Evolutionary conservation across 352 stramenopile genomes (phyloP).

Genomic region (Pythium graminicola): DNA sequence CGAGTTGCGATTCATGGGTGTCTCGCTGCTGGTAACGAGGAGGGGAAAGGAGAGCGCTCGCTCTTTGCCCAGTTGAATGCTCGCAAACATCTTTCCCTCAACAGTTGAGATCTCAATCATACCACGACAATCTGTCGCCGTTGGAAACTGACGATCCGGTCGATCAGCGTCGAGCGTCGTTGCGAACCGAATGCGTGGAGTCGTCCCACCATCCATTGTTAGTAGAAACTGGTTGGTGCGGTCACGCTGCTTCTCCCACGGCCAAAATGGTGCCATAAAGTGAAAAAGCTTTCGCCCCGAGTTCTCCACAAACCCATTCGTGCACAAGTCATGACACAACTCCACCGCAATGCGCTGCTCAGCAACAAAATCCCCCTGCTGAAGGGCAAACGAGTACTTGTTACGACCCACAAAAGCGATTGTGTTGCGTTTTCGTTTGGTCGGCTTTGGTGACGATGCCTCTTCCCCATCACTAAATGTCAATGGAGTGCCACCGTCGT

Average conservation of each 20-base stretch:
- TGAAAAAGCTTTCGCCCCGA: conserved; percentile 45
- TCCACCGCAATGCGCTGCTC: conserved; percentile 55
- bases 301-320: conserved; percentile 66
- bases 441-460: background rate
- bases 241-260: conserved; percentile 36
- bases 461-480: too few species aligned
- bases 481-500: too few species aligned
- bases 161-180: conserved; percentile 23
- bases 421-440: conserved; percentile 7
- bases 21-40: conserved; percentile 10
- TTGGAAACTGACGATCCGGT: background rate
- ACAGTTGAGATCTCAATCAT: conserved; percentile 22
- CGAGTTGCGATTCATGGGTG: conserved; percentile 1
- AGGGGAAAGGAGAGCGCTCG: conserved; percentile 31
- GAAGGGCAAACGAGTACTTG: conserved; percentile 18
- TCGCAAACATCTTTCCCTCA: conserved; percentile 19
- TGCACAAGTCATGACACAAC: conserved; percentile 71
- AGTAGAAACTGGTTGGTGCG: conserved; percentile 22
- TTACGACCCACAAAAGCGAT: conserved; percentile 1
- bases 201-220: conserved; percentile 27
- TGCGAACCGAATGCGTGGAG: conserved; percentile 47
- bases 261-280: conserved; percentile 57
- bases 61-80: conserved; percentile 16
- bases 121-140: conserved; percentile 10
- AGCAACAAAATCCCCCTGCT: conserved; percentile 26